A percentile compares a stretch with the other conserved stretches of the same genome.
phyloP scores from a whole-genome alignment of 2,329 filamentous ascomycete species.

The Colletotrichum echinochloae region DNA sequence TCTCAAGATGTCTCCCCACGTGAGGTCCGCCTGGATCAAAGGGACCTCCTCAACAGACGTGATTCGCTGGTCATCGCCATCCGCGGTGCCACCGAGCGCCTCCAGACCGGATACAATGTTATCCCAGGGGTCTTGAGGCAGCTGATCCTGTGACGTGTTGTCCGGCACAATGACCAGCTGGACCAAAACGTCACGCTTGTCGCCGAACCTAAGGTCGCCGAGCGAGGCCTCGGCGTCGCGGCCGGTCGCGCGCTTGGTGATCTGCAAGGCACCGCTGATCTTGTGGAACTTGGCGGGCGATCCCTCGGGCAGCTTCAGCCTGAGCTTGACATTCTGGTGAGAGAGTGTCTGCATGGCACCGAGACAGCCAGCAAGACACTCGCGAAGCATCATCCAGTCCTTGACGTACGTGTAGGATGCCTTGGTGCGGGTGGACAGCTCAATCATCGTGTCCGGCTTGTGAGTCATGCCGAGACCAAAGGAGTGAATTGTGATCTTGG shows the following conservation, averaged over 20 bases:
- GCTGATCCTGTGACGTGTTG: conserved; percentile 81
- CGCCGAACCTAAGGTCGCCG: conserved; percentile 93
- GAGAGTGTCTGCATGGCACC: conserved; percentile 93
- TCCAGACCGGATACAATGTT: conserved; percentile 96
- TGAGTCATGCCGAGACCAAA: conserved; percentile 97
- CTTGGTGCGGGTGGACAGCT: conserved; percentile 94
- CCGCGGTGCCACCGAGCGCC: conserved; percentile 87
- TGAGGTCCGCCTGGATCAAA: conserved; percentile 92
- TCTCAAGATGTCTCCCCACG: conserved; percentile 91
- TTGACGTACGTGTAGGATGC: conserved; percentile 98
- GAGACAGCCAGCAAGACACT: conserved; percentile 93
- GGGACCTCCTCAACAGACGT: conserved; percentile 94
- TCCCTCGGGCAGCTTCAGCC: conserved; percentile 92
- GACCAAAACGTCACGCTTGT: conserved; percentile 93
- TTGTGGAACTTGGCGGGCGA: conserved; percentile 99
- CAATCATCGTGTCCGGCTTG: conserved; percentile 99
- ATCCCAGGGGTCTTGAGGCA: conserved; percentile 96
- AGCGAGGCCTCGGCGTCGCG: conserved; percentile 93
- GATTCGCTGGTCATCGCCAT: conserved; percentile 85
- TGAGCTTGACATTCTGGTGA: conserved; percentile 98
- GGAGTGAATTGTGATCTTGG: conserved; percentile 96
- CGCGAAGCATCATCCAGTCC: conserved; percentile 99
- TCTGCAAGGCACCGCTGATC: conserved; percentile 95
- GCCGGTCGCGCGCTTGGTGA: conserved; percentile 94
- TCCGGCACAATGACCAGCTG: conserved; percentile 94